A percentile compares a stretch with the other conserved stretches of the same genome.
These are phyloP conservation scores for Arachnopeziza araneosa DNA, from an alignment of 2,329 filamentous ascomycete genomes.

Conservation along the genomic window DNA sequence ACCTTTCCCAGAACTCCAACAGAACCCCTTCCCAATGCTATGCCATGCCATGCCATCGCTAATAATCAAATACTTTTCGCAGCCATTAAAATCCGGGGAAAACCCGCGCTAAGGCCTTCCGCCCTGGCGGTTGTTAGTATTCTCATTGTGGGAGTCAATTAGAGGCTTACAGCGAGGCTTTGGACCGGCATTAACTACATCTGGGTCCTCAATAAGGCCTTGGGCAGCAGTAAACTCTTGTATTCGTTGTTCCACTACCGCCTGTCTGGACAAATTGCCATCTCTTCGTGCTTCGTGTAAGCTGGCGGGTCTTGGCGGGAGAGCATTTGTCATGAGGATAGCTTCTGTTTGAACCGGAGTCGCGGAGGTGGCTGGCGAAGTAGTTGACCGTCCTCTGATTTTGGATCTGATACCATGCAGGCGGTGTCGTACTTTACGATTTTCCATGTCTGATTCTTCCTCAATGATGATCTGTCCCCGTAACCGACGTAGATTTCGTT, in stretches of 20 bases:
- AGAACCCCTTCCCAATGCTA: constrained; percentile 1
- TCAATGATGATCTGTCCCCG: constrained; percentile 19
- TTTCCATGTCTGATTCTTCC: constrained; percentile 11
- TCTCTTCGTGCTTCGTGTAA: not conserved
- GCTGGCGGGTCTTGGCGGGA: not conserved
- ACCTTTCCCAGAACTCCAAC: not conserved
- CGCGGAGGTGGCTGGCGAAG: not conserved
- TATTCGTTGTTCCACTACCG: constrained; percentile 21
- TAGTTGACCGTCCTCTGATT: constrained; percentile 8
- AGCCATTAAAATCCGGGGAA: constrained; percentile 25
- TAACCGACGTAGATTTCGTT: constrained; percentile 58
- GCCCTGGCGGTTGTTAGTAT: constrained; percentile 17
- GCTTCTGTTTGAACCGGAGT: constrained; percentile 11
- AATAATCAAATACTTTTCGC: constrained; percentile 7
- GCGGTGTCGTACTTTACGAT: constrained; percentile 3
- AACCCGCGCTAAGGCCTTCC: constrained; percentile 15
- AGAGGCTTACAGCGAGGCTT: constrained; percentile 17
- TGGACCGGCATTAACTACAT: constrained; percentile 12
- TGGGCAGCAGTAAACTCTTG: constrained; percentile 21
- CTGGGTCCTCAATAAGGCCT: constrained; percentile 21
- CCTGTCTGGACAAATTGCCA: constrained; percentile 11
- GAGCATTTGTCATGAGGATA: constrained; percentile 10
- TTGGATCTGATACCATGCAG: constrained; percentile 8
- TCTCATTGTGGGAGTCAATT: not conserved
- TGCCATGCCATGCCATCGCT: constrained; percentile 8